Conservation (phyloP, 495 filamentous ascomycete species). For the Recurvomyces mirabilis region DNA sequence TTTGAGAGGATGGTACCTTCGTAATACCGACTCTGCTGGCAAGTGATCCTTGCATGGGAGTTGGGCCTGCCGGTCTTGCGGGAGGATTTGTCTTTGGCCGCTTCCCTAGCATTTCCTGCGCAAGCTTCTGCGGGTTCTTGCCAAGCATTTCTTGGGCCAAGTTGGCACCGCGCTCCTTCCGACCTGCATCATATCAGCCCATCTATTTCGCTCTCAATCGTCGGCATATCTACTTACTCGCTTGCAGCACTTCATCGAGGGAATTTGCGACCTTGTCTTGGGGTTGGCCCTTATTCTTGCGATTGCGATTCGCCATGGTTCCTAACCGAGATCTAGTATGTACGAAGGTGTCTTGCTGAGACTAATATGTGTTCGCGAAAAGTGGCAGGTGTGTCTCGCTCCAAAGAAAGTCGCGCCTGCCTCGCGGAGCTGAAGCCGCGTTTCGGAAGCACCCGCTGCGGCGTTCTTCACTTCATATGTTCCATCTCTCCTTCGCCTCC, state of each 20-base stretch:
- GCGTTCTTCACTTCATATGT: too few species aligned
- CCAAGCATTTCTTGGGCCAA: conserved; percentile 25
- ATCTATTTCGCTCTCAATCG: too few species aligned
- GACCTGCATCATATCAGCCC: conserved; percentile 3
- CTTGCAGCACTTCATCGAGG: conserved; percentile 1
- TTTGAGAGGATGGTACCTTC: conserved; percentile 43
- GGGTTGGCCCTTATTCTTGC: background rate
- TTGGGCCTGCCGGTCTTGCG: background rate
- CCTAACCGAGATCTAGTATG: too few species aligned
- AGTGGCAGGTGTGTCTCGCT: too few species aligned
- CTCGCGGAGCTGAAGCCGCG: too few species aligned
- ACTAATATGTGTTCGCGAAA: too few species aligned
- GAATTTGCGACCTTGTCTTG: background rate
- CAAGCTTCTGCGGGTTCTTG: conserved; percentile 37
- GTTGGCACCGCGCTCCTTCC: conserved; percentile 3
- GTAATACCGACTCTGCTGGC: conserved; percentile 65
- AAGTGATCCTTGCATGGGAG: conserved; percentile 33
- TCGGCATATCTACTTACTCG: background rate
- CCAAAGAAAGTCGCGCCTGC: too few species aligned
- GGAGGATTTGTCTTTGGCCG: too few species aligned
- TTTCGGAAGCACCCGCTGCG: too few species aligned
- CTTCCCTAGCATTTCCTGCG: conserved; percentile 57
- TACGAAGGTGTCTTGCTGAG: too few species aligned
- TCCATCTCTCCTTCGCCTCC: too few species aligned
- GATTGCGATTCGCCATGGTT: background rate